Evolutionary conservation across 2,329 filamentous ascomycete genomes (phyloP).

Genomic region (Tolypocladium nubicola): DNA sequence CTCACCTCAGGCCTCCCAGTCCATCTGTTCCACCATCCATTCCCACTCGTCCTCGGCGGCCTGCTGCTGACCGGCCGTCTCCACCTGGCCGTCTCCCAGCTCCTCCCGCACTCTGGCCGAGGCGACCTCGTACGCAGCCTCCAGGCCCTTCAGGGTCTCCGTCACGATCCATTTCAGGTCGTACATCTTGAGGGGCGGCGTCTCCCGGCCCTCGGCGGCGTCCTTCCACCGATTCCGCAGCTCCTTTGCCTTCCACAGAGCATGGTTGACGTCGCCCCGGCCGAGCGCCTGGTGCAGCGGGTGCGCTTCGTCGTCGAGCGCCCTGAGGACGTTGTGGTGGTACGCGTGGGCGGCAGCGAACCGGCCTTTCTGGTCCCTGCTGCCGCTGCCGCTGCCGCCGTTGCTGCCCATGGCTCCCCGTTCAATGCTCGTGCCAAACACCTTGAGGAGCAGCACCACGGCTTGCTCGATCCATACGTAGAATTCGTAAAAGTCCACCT

Average conservation of each 20-base stretch:
- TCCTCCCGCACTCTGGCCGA: conserved; percentile 28
- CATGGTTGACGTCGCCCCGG: conserved; percentile 39
- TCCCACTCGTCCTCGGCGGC: conserved; percentile 20
- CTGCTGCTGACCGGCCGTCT: not conserved
- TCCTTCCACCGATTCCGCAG: conserved; percentile 65
- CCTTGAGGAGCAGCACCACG: conserved; percentile 53
- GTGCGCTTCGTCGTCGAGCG: conserved; percentile 45
- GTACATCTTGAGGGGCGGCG: conserved; percentile 42
- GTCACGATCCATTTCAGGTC: conserved; percentile 50
- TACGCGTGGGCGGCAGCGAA: conserved; percentile 37
- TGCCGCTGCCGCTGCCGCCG: conserved; percentile 15
- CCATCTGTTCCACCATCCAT: conserved; percentile 30
- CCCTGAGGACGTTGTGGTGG: conserved; percentile 58
- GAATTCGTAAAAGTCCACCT: conserved; percentile 69
- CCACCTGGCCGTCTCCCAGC: conserved; percentile 32
- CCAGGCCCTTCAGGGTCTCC: conserved; percentile 47
- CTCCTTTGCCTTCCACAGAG: conserved; percentile 57
- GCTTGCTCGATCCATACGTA: conserved; percentile 64
- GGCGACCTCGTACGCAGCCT: conserved; percentile 44
- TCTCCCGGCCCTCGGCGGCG: conserved; percentile 36
- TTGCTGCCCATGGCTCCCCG: conserved; percentile 10
- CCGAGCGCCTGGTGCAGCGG: conserved; percentile 49
- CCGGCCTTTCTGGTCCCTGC: not conserved
- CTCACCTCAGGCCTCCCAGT: conserved; percentile 20
- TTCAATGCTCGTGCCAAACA: conserved; percentile 46